Evolutionary conservation across 352 stramenopile species (phyloP).

Genomic region (Globisporangium nagaii): DNA sequence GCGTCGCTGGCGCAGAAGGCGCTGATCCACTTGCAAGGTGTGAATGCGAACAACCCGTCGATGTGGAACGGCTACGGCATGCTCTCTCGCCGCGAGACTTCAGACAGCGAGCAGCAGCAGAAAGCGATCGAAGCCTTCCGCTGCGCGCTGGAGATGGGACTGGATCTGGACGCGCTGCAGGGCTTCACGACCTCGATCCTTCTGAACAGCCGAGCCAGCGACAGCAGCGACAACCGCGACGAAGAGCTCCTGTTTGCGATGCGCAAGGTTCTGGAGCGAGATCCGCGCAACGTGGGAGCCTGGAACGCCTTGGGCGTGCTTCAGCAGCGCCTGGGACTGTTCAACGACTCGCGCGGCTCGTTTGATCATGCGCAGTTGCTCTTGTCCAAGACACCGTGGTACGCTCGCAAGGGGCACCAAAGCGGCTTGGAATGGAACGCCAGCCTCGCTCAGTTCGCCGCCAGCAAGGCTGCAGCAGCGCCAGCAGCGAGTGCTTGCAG

Average conservation of each 20-base stretch:
- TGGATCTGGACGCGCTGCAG: constrained; percentile 71
- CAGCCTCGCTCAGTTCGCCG: constrained; percentile 22
- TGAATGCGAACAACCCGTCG: constrained; percentile 73
- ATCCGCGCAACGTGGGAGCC: constrained; percentile 46
- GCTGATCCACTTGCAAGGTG: constrained; percentile 76
- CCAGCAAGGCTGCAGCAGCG: too few relatives aligned
- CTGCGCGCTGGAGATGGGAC: constrained; percentile 65
- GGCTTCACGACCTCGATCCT: constrained; percentile 43
- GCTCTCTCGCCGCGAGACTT: constrained; percentile 45
- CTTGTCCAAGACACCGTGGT: constrained; percentile 4
- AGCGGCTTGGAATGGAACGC: constrained; percentile 34
- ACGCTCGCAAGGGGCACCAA: not conserved
- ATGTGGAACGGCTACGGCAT: constrained; percentile 88
- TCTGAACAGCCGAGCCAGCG: constrained; percentile 12
- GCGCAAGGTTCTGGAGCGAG: constrained; percentile 75
- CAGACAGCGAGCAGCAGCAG: constrained; percentile 19
- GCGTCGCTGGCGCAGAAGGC: constrained; percentile 59
- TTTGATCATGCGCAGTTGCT: constrained; percentile 12
- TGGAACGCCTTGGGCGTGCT: constrained; percentile 64
- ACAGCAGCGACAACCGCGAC: constrained; percentile 14
- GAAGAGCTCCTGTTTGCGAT: constrained; percentile 68
- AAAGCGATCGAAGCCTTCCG: constrained; percentile 70
- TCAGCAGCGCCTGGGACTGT: constrained; percentile 51
- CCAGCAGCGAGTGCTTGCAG: not conserved
- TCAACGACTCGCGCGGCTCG: constrained; percentile 30